Base-by-base conservation (phyloP, 2,329 filamentous ascomycete genomes). In the Leptographium flavum region DNA sequence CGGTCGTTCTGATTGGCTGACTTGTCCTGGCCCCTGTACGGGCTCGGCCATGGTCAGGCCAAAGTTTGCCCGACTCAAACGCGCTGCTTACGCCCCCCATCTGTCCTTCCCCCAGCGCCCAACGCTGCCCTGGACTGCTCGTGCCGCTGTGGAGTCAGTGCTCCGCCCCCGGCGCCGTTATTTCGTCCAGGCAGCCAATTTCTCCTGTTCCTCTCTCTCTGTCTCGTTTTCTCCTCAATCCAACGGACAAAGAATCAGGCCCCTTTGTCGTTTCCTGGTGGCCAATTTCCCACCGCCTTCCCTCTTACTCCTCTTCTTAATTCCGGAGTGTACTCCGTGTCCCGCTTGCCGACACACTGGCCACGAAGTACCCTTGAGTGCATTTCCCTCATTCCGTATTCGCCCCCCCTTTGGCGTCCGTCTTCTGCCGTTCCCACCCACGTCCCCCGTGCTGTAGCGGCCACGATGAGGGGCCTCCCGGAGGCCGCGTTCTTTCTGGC, bases 401-500 rank as follows among this genome's bases (percentile, higher is more conserved):
- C 22, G 4, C 22, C n/a, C 32, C 17, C 28, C 6, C 31, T 14
- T 15, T n/a, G 19, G 5, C 28, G 21, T 32, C 14, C 10, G 5
- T 4, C 6, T 11, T 44, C 32, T 15, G n/a, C 22, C 7, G 9
- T 5, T 11, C 23, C 15, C 39, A 17, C 28, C 39, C 39, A 39
- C 33, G 9, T 21, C 27, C 11, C 23, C 22, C 19, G 6, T 35
- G 28, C 41, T 38, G 42, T 23, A 35, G 23, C 19, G 17, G n/a
- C 42, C 33, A 38, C 33, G 19, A 65, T 65, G 61, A 56, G 55
- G 52, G 58, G 60, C 55, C 57, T 58, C 42, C 46, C 55, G 36
- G 55, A 55, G 57, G 58, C 57, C 49, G 56, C 57, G 46, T 53
- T 64, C 51, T 49, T 64, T 42, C 47, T 59, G 54, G 60, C 57